phyloP scores from a whole-genome alignment of 169 alveolate species.

The Eimeria praecox region DNA sequence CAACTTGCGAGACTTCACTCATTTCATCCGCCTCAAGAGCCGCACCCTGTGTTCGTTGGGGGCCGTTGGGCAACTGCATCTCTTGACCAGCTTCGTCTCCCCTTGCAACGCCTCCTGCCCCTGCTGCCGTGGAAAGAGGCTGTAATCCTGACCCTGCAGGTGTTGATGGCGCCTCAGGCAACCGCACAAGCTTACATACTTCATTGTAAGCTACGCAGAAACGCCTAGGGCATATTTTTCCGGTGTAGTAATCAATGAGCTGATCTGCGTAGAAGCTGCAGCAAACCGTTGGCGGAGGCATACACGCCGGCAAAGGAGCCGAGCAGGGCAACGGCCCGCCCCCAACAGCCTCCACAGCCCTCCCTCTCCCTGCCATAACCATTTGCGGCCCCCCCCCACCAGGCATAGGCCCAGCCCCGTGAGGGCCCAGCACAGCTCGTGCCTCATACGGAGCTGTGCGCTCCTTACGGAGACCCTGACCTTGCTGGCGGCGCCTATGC shows the following conservation, averaged over 20 bases:
- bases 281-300: slow-evolving; percentile 42
- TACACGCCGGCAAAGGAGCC: not conserved
- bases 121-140: not conserved
- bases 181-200: slow-evolving; percentile 59
- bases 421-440: slow-evolving; percentile 35
- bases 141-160: slow-evolving; percentile 34
- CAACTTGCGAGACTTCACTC: slow-evolving; percentile 66
- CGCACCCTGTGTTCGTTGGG: not conserved
- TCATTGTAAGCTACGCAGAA: slow-evolving; percentile 70
- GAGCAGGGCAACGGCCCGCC: slow-evolving; percentile 25
- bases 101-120: not conserved
- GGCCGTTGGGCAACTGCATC: slow-evolving; percentile 21
- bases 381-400: not conserved
- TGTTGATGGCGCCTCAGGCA: slow-evolving; percentile 38
- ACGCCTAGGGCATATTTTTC: slow-evolving; percentile 68
- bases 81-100: not conserved
- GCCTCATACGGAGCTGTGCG: slow-evolving; percentile 62
- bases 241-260: slow-evolving; percentile 65
- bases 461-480: slow-evolving; percentile 68
- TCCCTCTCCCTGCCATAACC: slow-evolving; percentile 35
- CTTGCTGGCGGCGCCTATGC: slow-evolving; percentile 65
- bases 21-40: slow-evolving; percentile 56
- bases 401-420: slow-evolving; percentile 6
- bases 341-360: not conserved
- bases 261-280: slow-evolving; percentile 63